Percentiles rank a stretch among this genome's conserved stretches.
Evolutionary conservation across 1,139 yeast genomes (phyloP).

Genomic region (Hanseniaspora sp.): DNA sequence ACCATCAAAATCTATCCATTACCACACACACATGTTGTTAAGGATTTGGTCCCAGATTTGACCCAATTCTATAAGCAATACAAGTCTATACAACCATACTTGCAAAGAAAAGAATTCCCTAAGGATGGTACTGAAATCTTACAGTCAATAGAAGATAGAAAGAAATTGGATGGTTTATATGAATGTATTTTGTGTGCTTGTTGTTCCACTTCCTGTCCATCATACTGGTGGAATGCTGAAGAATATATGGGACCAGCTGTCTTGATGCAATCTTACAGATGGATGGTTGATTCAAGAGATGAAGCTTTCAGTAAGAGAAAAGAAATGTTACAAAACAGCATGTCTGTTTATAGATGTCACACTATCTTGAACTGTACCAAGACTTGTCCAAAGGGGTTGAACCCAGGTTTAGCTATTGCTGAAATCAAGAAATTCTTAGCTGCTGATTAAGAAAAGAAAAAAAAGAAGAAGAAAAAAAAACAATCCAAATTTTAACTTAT

Average conservation of each 20-base stretch:
- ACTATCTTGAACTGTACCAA: slow-evolving; percentile 96
- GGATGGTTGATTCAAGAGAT: slow-evolving; percentile 97
- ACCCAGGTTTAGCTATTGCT: slow-evolving; percentile 96
- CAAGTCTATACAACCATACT: slow-evolving; percentile 93
- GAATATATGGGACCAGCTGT: slow-evolving; percentile 98
- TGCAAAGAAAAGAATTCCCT: slow-evolving; percentile 74
- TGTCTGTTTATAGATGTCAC: slow-evolving; percentile 98
- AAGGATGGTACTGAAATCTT: slow-evolving; percentile 87
- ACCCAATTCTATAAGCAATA: slow-evolving; percentile 97
- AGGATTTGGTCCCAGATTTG: slow-evolving; percentile 94
- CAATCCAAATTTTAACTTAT: neutral
- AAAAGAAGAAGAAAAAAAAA: neutral
- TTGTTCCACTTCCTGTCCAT: slow-evolving; percentile 97
- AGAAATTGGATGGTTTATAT: slow-evolving; percentile 90
- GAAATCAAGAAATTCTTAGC: slow-evolving; percentile 92
- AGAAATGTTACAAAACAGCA: slow-evolving; percentile 86
- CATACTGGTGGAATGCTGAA: slow-evolving; percentile 99
- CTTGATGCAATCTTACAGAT: slow-evolving; percentile 96
- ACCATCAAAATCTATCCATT: slow-evolving; percentile 86
- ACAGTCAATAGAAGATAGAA: slow-evolving; percentile 87
- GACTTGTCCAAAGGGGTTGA: slow-evolving; percentile 98
- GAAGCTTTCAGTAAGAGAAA: slow-evolving; percentile 73
- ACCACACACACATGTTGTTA: slow-evolving; percentile 96
- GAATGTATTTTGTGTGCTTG: slow-evolving; percentile 98
- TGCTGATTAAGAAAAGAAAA: slow-evolving; percentile 38